phyloP scores from a whole-genome alignment of 495 filamentous ascomycete species.

The Viridothelium virens region DNA sequence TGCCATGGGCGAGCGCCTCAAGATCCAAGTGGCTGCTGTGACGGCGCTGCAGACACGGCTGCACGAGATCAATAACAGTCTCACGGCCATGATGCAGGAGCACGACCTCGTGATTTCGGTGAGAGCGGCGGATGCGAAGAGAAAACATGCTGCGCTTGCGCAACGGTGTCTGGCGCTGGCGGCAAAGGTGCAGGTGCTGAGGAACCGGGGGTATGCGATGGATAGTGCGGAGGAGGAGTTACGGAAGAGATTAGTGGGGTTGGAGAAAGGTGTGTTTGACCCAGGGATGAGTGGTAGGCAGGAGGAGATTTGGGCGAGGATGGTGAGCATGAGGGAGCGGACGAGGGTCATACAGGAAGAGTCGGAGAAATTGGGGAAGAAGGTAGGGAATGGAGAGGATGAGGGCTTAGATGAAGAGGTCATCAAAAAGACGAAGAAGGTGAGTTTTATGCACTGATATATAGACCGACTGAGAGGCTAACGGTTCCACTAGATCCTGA shows the following conservation, averaged over 20 bases:
- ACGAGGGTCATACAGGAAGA: conserved; percentile 71
- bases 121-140: conserved; percentile 67
- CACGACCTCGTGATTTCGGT: conserved; percentile 78
- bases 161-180: conserved; percentile 78
- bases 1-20: conserved; percentile 66
- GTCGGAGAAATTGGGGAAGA: conserved; percentile 56
- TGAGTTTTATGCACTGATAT: conserved; percentile 37
- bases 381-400: conserved; percentile 37
- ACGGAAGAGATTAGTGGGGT: conserved; percentile 66
- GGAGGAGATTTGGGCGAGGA: conserved; percentile 95
- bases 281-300: conserved; percentile 71
- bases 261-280: conserved; percentile 73
- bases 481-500: conserved; percentile 51
- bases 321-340: conserved; percentile 76
- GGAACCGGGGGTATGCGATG: conserved; percentile 87
- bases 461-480: conserved; percentile 35
- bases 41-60: conserved; percentile 67
- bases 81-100: conserved; percentile 68
- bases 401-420: conserved; percentile 65
- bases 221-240: conserved; percentile 85
- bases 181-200: conserved; percentile 82
- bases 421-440: conserved; percentile 77
- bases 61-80: conserved; percentile 79
- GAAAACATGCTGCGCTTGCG: conserved; percentile 71
- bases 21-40: conserved; percentile 66